Base-by-base conservation (phyloP, 306 rosid genomes). In the Lablab purpureus region DNA sequence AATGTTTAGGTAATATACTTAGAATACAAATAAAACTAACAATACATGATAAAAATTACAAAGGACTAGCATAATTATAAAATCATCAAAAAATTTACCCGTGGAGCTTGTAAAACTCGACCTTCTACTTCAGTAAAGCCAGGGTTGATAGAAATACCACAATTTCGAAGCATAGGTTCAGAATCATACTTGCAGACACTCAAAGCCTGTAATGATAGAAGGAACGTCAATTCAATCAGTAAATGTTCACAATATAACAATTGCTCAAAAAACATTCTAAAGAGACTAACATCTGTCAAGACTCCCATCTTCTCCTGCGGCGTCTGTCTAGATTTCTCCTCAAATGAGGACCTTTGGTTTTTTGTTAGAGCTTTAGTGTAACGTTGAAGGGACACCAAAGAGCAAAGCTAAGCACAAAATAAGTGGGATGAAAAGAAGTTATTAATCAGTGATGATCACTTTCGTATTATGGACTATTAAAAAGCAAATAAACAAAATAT, bases 261-360 rank as follows among this genome's bases (percentile, higher is more conserved):
- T 12, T 18, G 40, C 15, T 32, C 47, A 34, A 34, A 75, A 40
- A 17, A 10, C 2, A 25, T 9, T 36, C 18, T 43, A 15, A 64
- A 27, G 59, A 85, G 2, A 67, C 93, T 52, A 71, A 91, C 99
- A 43, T 87, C 90, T 41, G 90, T 63, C 78, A 95, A 79, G 47
- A 88, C 91, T 30, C 63, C 75, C 98, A 95, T 95, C 84, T 97
- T 80, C 69, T 95, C 98, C 28, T 87, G 90, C 0, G 99, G 99
- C 85, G 91, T 95, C 84, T 93, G 98, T 85, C 97, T 88, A 0
- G 99, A 95, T 79, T 95, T 93, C 71, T 95, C 97, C 34, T 91
- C 98, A 30, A 93, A 82, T 0, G 98, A 90, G 68, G 98, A 60
- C 79, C 99, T 84, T 76, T 95, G 97, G 37, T 87, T 84, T 0